Percentiles rank a stretch among this genome's conserved stretches.
Evolutionary conservation across 441 rosid genomes (phyloP).

Genomic region (Mallotus japonicus): DNA sequence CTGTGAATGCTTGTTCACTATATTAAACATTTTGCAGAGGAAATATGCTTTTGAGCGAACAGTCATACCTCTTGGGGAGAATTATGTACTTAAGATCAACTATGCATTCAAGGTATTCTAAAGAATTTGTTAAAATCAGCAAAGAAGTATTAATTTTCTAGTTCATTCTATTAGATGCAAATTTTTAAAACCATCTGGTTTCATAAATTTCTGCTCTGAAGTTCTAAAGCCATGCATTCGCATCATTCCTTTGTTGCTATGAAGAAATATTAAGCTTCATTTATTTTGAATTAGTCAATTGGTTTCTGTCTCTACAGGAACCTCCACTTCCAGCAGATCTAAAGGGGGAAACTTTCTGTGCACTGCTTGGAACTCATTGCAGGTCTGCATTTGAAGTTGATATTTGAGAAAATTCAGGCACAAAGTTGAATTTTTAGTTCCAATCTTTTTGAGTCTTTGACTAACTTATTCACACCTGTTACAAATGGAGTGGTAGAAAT

Average conservation of each 20-base stretch:
- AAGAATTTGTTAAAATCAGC: conserved; percentile 14
- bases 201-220: conserved; percentile 5
- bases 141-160: not conserved
- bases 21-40: conserved; percentile 53
- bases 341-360: conserved; percentile 72
- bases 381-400: conserved; percentile 49
- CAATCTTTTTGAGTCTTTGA: not conserved
- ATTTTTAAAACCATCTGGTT: not conserved
- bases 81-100: conserved; percentile 78
- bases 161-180: not conserved
- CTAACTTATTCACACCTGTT: not conserved
- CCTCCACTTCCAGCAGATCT: conserved; percentile 88
- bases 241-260: not conserved
- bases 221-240: not conserved
- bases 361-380: conserved; percentile 84
- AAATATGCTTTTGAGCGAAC: conserved; percentile 77
- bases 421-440: conserved; percentile 1
- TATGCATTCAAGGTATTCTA: conserved; percentile 82
- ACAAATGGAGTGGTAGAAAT: not conserved
- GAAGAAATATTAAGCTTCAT: conserved; percentile 13
- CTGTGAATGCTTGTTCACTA: conserved; percentile 20
- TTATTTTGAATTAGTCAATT: conserved; percentile 13
- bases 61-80: conserved; percentile 81
- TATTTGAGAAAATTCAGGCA: conserved; percentile 7
- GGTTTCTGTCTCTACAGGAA: conserved; percentile 48